Evolutionary conservation across 1,284 basidiomycete species (phyloP), one percentile per base, ranked within the genome.

Genomic region (Phenoliferia sp.): DNA sequence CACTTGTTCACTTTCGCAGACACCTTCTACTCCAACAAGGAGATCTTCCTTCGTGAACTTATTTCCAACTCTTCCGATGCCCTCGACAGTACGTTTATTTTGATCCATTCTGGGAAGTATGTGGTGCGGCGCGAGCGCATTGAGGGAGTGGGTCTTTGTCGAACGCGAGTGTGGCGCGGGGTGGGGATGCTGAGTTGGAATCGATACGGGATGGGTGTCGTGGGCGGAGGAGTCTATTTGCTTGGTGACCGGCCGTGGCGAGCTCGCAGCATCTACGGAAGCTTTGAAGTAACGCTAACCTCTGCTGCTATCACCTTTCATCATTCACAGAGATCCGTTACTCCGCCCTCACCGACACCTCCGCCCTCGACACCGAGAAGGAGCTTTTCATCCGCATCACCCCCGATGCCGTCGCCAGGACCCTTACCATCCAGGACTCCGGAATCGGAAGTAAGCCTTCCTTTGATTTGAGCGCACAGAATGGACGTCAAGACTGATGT

Each of bases 11-110:
- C 69, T 74, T 50, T 69, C 64, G 22, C 57, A 66, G 64, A 94
- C 85, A 94, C 92, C 71, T 96, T 95, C 86, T 95, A 96, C 87
- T 93, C 90, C 71, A 95, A 96, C 87, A 96, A 96, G 85, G 68
- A 70, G 84, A 95, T 96, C 80, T 96, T 96, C 86, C 87, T 96
- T 76, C 90, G 94, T 80, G 94, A 97, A 83, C 70, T 96, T 73
- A 95, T 94, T 81, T 94, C 92, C 66, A 94, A 94, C 82, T 80
- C 67, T 29, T 74, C 71, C 70, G 94, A 97, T 87, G 94, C 94
- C 63, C 86, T 96, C 80, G 94, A 97, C 85, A 97, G 90, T 96
- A 79, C 16, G 52, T 55, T 15, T n/a, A 19, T n/a, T n/a, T n/a
- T n/a, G n/a, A n/a, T n/a, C n/a, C n/a, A n/a, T n/a, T n/a, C n/a